phyloP scores from a whole-genome alignment of 805 yeast genomes.

The Kluyveromyces starmeri region DNA sequence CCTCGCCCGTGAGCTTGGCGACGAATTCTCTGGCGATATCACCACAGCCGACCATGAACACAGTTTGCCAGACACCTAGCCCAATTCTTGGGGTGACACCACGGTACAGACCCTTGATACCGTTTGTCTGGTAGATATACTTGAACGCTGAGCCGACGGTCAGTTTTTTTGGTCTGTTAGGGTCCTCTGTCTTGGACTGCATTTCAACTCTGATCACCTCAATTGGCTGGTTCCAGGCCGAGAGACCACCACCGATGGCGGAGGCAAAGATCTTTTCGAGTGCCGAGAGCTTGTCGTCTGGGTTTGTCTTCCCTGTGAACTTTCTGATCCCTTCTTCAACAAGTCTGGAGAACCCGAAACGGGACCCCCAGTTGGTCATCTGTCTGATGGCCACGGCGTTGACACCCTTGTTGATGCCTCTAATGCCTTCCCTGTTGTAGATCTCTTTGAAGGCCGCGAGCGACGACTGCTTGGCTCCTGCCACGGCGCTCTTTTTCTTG shows the following conservation, averaged over 20 bases:
- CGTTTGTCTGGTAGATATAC: conserved; percentile 76
- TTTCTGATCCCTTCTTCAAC: conserved; percentile 79
- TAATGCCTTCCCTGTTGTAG: conserved; percentile 75
- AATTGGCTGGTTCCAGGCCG: conserved; percentile 98
- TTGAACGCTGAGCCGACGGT: conserved; percentile 67
- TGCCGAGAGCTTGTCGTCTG: conserved; percentile 55
- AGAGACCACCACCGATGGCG: conserved; percentile 91
- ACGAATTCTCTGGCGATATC: conserved; percentile 78
- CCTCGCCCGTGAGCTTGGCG: conserved; percentile 52
- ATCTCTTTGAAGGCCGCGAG: conserved; percentile 83
- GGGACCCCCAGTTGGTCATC: conserved; percentile 98
- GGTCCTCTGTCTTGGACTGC: conserved; percentile 92
- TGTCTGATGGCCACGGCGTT: conserved; percentile 99
- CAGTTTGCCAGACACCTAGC: conserved; percentile 96
- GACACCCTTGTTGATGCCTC: conserved; percentile 95
- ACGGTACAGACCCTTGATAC: conserved; percentile 83
- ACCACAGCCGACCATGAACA: conserved; percentile 97
- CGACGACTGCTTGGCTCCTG: conserved; percentile 59
- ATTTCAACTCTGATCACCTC: conserved; percentile 97
- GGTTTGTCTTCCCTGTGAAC: conserved; percentile 46
- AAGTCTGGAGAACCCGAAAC: conserved; percentile 86
- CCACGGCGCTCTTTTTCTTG: conserved; percentile 63
- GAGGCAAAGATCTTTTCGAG: conserved; percentile 77
- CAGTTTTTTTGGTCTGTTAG: conserved; percentile 89
- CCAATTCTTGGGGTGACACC: conserved; percentile 98